Evolutionary conservation across 371 early-diverging fungal species (phyloP), one percentile per base, ranked within the genome.

Genomic region (Chytridium lagenaria): DNA sequence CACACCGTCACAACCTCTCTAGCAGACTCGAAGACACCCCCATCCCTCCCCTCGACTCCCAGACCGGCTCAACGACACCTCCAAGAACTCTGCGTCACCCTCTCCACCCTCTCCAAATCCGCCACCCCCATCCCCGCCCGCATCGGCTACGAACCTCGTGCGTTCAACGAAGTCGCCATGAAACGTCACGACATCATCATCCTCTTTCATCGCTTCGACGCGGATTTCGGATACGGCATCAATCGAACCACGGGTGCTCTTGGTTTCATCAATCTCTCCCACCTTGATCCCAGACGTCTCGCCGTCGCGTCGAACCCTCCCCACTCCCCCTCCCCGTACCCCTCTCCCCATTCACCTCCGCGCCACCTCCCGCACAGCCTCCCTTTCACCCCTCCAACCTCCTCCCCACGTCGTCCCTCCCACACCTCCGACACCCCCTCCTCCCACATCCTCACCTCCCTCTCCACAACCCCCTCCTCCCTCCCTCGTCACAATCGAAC

Each of bases 81-180:
- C 36, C 63, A 63, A 23, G 63, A 63, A 36, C 67, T 74, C 50
- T 68, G 69, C 52, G 69, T 23, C 0, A 69, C 66, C 40, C 55
- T 74, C 22, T n/a, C 52, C 19, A 51, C 69, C 7, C 51, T 74
- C 1, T 22, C 40, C 22, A 44, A 33, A 0, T 31, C 69, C n/a
- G 74, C 64, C n/a, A 59, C 69, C 5, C 44, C 49, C 34, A 34
- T 74, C 28, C 38, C 49, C 34, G 74, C 61, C 0, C 69, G 69
- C 15, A 69, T 74, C 40, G 52, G 64, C 2, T 74, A 74, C 39
- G 69, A 74, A 33, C 70, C 74, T 7, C 59, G 74, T 34, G 74
- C 74, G 22, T 10, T 19, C 37, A 74, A 74, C 64, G 74, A 74
- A 65, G 69, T 74, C 38, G 49, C 69, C 10, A 22, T 74, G 64